phyloP scores from a whole-genome alignment of 164 flowering plant genomes.

The Paratinospora sagittata region DNA sequence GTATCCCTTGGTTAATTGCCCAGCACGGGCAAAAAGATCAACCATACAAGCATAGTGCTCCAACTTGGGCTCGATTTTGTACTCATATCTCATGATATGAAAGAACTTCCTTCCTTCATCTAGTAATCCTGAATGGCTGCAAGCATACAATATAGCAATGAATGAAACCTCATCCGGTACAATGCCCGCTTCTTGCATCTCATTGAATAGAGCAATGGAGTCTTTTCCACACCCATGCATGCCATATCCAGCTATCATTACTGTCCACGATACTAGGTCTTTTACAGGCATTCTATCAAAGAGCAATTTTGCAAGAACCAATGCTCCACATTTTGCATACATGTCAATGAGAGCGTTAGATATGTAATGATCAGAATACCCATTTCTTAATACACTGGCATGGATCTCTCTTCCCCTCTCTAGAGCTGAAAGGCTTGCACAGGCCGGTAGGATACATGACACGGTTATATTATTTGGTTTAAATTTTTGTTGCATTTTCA shows the following conservation, averaged over 20 bases:
- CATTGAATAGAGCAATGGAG: slow-evolving; percentile 10
- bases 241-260: slow-evolving; percentile 17
- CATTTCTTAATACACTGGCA: slow-evolving; percentile 11
- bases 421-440: slow-evolving; percentile 19
- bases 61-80: slow-evolving; percentile 16
- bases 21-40: slow-evolving; percentile 17
- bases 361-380: slow-evolving; percentile 11
- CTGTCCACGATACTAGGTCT: slow-evolving; percentile 18
- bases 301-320: slow-evolving; percentile 10
- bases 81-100: slow-evolving; percentile 14
- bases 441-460: slow-evolving; percentile 15
- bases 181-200: slow-evolving; percentile 9
- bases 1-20: slow-evolving; percentile 15
- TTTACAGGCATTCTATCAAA: slow-evolving; percentile 10
- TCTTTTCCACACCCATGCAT: slow-evolving; percentile 20
- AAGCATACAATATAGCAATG: slow-evolving; percentile 19
- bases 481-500: slow-evolving; percentile 12
- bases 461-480: slow-evolving; percentile 12
- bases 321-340: slow-evolving; percentile 58
- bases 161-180: slow-evolving; percentile 14
- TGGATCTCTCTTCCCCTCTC: slow-evolving; percentile 20
- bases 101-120: slow-evolving; percentile 21
- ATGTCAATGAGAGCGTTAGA: slow-evolving; percentile 51
- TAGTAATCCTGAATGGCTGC: slow-evolving; percentile 19
- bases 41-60: slow-evolving; percentile 21